These are phyloP conservation scores for Cryphonectria naterciae DNA, from an alignment of 2,329 filamentous ascomycete species.

Conservation along the genomic window DNA sequence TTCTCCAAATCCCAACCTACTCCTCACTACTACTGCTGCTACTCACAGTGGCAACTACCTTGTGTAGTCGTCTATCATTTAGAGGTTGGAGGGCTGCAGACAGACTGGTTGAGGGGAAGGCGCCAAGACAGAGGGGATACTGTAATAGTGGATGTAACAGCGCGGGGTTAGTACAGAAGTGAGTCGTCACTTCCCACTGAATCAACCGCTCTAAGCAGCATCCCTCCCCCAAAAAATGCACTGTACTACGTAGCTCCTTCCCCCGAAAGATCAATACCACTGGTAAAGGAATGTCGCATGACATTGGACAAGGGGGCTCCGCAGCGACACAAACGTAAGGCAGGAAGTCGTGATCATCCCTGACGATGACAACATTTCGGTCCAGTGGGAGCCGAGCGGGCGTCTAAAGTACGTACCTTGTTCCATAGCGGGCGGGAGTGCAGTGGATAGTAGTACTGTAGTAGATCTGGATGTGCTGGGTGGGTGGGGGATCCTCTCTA, in stretches of 20 bases:
- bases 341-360: slow-evolving; percentile 12
- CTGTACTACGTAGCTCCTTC: background rate
- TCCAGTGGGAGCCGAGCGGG: slow-evolving; percentile 14
- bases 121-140: too few relatives aligned
- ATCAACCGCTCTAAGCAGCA: too few relatives aligned
- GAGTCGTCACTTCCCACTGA: too few relatives aligned
- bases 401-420: background rate
- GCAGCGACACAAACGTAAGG: background rate
- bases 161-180: too few relatives aligned
- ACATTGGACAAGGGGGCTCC: too few relatives aligned
- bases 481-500: too few relatives aligned
- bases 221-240: background rate
- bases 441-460: background rate
- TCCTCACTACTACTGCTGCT: too few relatives aligned
- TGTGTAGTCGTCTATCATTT: too few relatives aligned
- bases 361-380: slow-evolving; percentile 21
- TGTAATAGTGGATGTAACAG: too few relatives aligned
- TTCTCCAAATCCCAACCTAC: background rate
- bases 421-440: background rate
- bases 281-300: background rate
- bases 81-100: too few relatives aligned
- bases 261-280: background rate
- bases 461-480: background rate
- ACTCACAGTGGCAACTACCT: background rate
- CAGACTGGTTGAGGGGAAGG: too few relatives aligned